Evolutionary conservation across 73 alveolate genomes (phyloP).

Genomic region (Uronychia setigera): DNA sequence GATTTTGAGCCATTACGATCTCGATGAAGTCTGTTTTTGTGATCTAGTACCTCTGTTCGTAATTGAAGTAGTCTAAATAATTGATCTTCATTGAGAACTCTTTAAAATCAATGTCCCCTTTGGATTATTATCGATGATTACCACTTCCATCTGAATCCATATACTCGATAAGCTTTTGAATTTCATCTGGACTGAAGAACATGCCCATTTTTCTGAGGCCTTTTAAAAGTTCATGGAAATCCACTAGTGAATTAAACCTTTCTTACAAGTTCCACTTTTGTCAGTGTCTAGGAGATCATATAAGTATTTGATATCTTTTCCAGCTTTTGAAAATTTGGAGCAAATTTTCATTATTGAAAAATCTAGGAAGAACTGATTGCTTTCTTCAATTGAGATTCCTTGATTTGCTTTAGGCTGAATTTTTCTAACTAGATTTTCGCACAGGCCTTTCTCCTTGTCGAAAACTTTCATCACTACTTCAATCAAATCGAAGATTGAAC

Average conservation of each 20-base stretch:
- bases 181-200: slow-evolving; percentile 14
- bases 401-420: not conserved
- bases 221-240: slow-evolving; percentile 5
- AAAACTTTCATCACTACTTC: not conserved
- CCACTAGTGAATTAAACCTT: not conserved
- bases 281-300: not conserved
- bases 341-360: not conserved
- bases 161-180: not conserved
- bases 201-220: slow-evolving; percentile 17
- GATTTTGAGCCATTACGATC: too few relatives aligned
- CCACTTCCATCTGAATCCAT: slow-evolving; percentile 28
- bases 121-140: too few relatives aligned
- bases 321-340: not conserved
- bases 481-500: not conserved
- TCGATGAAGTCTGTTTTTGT: slow-evolving; percentile 7
- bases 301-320: not conserved
- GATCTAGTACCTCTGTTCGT: not conserved
- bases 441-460: not conserved
- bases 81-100: slow-evolving; percentile 12
- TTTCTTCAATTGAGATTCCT: not conserved
- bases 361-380: not conserved
- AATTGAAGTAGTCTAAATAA: not conserved
- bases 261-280: not conserved
- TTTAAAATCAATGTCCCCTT: slow-evolving; percentile 7
- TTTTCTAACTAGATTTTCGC: not conserved